Percentiles rank a stretch among this genome's conserved stretches.
Conservation (phyloP, 176 grass and related monocot species). For the Microstegium vimineum region DNA sequence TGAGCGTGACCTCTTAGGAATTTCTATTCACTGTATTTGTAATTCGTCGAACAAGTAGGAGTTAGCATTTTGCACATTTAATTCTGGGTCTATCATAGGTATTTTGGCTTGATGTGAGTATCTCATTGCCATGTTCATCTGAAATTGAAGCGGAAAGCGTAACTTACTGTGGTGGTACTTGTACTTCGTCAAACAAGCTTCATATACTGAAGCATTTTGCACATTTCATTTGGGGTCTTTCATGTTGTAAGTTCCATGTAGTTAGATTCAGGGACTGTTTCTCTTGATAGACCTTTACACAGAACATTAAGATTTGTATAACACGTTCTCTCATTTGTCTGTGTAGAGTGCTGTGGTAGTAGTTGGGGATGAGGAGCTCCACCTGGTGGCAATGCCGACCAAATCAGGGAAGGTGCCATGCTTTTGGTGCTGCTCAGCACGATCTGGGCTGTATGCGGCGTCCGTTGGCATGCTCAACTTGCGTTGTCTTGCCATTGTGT, state of each 20-base stretch:
- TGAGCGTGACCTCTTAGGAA: background rate
- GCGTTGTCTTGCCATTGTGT: constrained; percentile 87
- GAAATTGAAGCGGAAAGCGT: constrained; percentile 21
- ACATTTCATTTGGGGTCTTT: background rate
- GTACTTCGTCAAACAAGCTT: background rate
- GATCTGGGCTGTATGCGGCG: constrained; percentile 56
- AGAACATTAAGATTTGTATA: background rate
- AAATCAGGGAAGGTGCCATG: constrained; percentile 62
- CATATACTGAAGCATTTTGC: background rate
- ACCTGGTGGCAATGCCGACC: constrained; percentile 93
- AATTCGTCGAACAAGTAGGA: background rate
- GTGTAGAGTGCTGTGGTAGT: constrained; percentile 78
- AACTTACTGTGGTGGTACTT: background rate
- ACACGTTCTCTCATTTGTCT: background rate
- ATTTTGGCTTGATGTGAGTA: background rate
- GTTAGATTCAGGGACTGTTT: background rate
- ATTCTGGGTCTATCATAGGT: background rate
- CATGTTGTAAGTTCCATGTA: background rate
- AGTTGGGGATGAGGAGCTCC: constrained; percentile 79
- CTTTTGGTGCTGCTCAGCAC: constrained; percentile 96
- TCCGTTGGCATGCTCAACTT: constrained; percentile 83
- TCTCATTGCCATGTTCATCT: background rate
- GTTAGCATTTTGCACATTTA: background rate
- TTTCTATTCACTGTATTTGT: background rate
- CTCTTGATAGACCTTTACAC: background rate